Percentiles rank a stretch among this genome's conserved stretches.
These are phyloP conservation scores for Fusarium udum DNA, from an alignment of 2,329 filamentous ascomycete species.

Conservation along the genomic window DNA sequence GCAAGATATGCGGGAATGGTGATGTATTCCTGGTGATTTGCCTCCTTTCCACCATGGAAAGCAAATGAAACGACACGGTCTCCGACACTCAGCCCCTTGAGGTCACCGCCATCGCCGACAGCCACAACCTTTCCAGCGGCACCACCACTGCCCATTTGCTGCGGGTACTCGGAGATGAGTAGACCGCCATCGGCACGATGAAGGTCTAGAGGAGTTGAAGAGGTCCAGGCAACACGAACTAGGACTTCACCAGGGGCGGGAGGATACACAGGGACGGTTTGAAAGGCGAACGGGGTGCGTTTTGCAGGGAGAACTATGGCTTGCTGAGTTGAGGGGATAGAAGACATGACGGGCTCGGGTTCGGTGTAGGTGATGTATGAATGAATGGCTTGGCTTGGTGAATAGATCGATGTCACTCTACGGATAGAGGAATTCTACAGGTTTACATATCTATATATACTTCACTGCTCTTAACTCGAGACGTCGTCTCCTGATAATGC, in stretches of 20 bases:
- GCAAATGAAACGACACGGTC: slow-evolving; percentile 67
- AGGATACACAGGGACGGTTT: slow-evolving; percentile 55
- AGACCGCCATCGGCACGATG: slow-evolving; percentile 70
- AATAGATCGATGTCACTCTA: not conserved
- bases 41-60: slow-evolving; percentile 56
- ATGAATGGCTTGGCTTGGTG: no score
- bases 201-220: slow-evolving; percentile 69
- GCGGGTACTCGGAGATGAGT: slow-evolving; percentile 58
- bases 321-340: slow-evolving; percentile 70
- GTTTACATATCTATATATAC: not conserved
- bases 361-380: not conserved
- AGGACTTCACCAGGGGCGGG: slow-evolving; percentile 59
- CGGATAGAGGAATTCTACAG: not conserved
- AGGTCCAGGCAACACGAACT: slow-evolving; percentile 65
- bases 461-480: not conserved
- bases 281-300: slow-evolving; percentile 62
- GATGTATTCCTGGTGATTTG: slow-evolving; percentile 65
- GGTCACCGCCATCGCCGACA: slow-evolving; percentile 53
- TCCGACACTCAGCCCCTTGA: slow-evolving; percentile 57
- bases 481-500: not conserved
- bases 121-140: slow-evolving; percentile 63
- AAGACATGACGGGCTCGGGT: not conserved
- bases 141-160: slow-evolving; percentile 60
- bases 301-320: slow-evolving; percentile 66
- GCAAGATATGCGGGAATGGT: slow-evolving; percentile 61